Evolutionary conservation across 2,329 filamentous ascomycete species (phyloP).

Genomic region (Cryphonectria naterciae): DNA sequence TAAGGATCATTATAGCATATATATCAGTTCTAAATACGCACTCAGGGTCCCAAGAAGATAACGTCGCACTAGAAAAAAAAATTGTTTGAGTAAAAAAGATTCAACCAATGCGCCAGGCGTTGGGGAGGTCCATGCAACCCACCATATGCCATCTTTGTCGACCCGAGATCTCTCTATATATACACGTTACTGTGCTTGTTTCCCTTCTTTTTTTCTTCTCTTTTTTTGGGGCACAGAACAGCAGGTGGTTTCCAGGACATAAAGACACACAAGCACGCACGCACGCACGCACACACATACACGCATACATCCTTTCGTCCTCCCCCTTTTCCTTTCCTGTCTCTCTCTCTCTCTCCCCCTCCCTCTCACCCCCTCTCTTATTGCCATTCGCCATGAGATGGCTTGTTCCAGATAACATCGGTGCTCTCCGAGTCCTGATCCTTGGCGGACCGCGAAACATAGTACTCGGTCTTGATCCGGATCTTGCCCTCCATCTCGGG

Average conservation of each 20-base stretch:
- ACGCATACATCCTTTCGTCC: neutral
- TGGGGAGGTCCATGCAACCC: neutral
- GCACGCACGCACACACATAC: neutral
- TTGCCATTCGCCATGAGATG: neutral
- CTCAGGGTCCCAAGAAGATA: neutral
- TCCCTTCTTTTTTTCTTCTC: neutral
- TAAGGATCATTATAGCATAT: neutral
- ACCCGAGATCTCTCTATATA: neutral
- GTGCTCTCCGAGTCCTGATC: neutral
- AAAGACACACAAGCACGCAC: too few relatives aligned
- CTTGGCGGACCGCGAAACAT: neutral
- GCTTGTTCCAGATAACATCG: neutral
- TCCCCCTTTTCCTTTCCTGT: neutral
- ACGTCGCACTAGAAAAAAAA: neutral
- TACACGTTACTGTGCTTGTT: neutral
- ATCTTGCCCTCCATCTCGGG: neutral
- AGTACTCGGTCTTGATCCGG: constrained; percentile 1
- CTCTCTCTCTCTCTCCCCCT: neutral
- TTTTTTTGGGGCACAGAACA: neutral
- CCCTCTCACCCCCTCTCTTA: neutral
- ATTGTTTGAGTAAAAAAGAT: neutral
- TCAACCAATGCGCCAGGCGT: neutral
- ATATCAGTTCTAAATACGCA: neutral
- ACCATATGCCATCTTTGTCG: neutral
- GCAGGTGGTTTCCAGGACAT: neutral